Base-by-base conservation (phyloP, 768 basidiomycete genomes). In the Lyophyllum atratum region DNA sequence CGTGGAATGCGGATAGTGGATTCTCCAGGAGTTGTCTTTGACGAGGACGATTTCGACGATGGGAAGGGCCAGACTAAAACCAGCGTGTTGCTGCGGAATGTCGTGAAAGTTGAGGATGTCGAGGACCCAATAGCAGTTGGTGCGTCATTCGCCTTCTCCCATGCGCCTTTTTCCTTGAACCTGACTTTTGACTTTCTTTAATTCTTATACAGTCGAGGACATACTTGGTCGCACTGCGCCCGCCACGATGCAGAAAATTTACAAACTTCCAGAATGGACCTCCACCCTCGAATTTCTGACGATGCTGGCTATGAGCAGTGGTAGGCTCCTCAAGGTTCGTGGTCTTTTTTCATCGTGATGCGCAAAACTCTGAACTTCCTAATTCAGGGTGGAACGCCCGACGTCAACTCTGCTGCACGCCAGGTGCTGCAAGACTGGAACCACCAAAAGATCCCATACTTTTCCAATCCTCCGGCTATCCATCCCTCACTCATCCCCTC, bases 1-100 rank as follows among this genome's bases (percentile, higher is more conserved):
- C 91, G 94, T 43, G 94, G 95, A 0, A 81, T 99, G 66, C 86
- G 89, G 54, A 88, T 98, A 33, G 81, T 98, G 6, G 97, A 98
- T 72, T 98, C 95, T 34, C 96, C 97, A 0, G 97, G 96, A 59
- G 94, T 98, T n/a, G 91, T 99, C 1, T 93, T 97, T 63, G 93
- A 95, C 58, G 92, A 90, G 55, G 81, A 86, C 47, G 68, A 78
- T 47, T 68, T 66, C 54, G 68, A 70, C 34, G 72, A 78, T 49
- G 71, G 68, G 33, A 82, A 80, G 53, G 73, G 76, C 4, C 68
- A 61, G 61, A 82, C 72, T 71, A 85, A 84, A 54, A 78, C 79
- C 4, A 88, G 85, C 63, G 78, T 95, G 14, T 77, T 97, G 28
- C 78, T 97, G 9, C 78, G 93, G 21, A 97, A 97, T 64, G 93